Conservation (phyloP, 306 rosid species). For the Dalbergia cultrata region DNA sequence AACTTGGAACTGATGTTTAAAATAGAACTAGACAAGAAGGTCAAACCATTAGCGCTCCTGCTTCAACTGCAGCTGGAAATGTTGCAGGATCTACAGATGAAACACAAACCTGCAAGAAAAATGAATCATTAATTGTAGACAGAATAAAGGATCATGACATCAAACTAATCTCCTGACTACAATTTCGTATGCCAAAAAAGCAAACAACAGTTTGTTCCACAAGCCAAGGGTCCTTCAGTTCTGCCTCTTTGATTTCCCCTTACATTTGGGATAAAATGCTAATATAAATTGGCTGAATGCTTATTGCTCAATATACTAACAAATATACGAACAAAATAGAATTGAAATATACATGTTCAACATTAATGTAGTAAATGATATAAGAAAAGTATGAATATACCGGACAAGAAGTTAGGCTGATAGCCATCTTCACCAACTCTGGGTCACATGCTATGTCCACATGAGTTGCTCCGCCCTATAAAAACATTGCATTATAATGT, state of each 20-base stretch:
- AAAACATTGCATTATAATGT: conserved; percentile 6
- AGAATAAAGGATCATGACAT: conserved; percentile 27
- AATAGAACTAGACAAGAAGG: conserved; percentile 34
- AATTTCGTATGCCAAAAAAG: conserved; percentile 9
- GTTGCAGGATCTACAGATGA: conserved; percentile 82
- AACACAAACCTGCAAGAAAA: conserved; percentile 81
- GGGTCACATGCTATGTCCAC: conserved; percentile 98
- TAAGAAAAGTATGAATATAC: conserved; percentile 49
- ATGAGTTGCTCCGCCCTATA: conserved; percentile 95
- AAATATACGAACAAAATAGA: background rate
- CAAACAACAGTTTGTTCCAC: background rate
- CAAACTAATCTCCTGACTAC: background rate
- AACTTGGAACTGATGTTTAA: conserved; percentile 29
- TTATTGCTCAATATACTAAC: too few species aligned
- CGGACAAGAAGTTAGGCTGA: conserved; percentile 86
- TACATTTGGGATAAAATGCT: background rate
- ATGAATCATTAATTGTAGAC: conserved; percentile 27
- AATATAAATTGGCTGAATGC: background rate
- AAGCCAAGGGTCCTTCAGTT: too few species aligned
- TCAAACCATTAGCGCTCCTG: conserved; percentile 89
- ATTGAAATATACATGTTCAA: conserved; percentile 14
- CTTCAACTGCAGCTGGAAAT: conserved; percentile 85
- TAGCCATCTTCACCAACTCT: conserved; percentile 88
- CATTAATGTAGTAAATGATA: conserved; percentile 2
- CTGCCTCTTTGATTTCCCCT: background rate